Percentiles rank a stretch among this genome's conserved stretches.
phyloP scores from a whole-genome alignment of 345 rosid genomes.

The Bretschneidera sinensis region DNA sequence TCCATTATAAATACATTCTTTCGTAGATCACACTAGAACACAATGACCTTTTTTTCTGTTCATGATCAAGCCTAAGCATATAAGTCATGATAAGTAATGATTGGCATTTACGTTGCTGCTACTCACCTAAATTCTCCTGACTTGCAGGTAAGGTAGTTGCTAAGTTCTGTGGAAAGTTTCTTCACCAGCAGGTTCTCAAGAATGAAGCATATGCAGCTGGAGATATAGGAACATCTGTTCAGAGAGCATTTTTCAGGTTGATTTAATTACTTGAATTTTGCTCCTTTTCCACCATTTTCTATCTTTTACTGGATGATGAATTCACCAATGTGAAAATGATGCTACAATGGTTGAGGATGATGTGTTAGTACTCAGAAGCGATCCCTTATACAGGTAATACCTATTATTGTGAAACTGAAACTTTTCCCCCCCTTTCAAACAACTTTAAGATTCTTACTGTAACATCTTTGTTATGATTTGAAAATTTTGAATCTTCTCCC shows the following conservation, averaged over 20 bases:
- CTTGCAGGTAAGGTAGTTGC: constrained; percentile 87
- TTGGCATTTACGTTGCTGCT: background rate
- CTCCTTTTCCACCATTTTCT: background rate
- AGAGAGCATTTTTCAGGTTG: constrained; percentile 82
- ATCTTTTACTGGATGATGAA: background rate
- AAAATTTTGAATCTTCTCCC: too few relatives aligned
- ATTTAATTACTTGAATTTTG: background rate
- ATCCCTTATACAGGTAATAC: too few relatives aligned
- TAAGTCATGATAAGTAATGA: background rate
- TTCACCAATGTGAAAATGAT: background rate
- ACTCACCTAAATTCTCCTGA: background rate
- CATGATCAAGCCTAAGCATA: too few relatives aligned
- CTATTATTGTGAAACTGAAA: too few relatives aligned
- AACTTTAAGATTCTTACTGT: too few relatives aligned
- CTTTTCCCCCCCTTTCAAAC: too few relatives aligned
- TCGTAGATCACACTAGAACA: background rate
- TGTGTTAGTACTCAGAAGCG: background rate
- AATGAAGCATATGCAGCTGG: constrained; percentile 68
- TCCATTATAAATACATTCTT: background rate
- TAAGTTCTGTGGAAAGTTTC: constrained; percentile 87
- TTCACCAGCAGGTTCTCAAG: constrained; percentile 79
- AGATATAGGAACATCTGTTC: constrained; percentile 64
- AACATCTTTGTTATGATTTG: too few relatives aligned
- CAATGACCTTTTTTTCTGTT: background rate
- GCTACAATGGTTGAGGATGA: background rate